These are phyloP conservation scores for Wickerhamiella vanderwaltii DNA, from an alignment of 805 yeast species.

Conservation along the genomic window DNA sequence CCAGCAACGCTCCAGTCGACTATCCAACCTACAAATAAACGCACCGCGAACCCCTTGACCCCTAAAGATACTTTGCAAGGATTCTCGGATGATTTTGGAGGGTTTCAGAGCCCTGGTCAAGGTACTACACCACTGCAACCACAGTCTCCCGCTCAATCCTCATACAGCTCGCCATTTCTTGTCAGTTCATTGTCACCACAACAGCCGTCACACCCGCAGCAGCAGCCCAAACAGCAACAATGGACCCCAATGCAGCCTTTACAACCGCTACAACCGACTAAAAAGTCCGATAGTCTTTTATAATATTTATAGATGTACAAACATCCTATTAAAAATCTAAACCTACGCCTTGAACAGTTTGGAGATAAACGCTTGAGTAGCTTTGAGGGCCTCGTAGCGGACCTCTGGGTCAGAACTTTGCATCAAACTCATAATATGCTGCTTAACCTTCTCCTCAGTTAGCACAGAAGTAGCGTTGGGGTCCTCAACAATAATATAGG, in stretches of 20 bases:
- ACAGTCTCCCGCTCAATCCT: not conserved
- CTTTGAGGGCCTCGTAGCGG: constrained; percentile 86
- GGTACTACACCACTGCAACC: too few species aligned
- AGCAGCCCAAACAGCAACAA: not conserved
- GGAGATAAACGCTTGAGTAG: constrained; percentile 88
- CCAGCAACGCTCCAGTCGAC: too few species aligned
- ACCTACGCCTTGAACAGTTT: constrained; percentile 38
- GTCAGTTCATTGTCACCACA: constrained; percentile 4
- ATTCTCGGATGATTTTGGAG: not conserved
- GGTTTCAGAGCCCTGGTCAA: not conserved
- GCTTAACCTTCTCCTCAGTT: constrained; percentile 50
- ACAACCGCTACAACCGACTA: constrained; percentile 1
- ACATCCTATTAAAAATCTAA: too few species aligned
- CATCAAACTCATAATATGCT: constrained; percentile 74
- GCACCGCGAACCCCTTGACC: too few species aligned
- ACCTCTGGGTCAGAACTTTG: constrained; percentile 72
- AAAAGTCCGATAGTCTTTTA: not conserved
- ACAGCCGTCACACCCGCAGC: not conserved
- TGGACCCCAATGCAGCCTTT: constrained; percentile 1
- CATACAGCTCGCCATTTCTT: constrained; percentile 5
- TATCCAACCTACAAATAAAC: too few species aligned
- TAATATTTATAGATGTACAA: too few species aligned
- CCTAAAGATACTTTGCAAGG: too few species aligned
- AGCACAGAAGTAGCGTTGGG: constrained; percentile 51
- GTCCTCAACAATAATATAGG: constrained; percentile 45